Base-by-base conservation (phyloP, 805 yeast species). In the Yamadazyma scolyti region DNA sequence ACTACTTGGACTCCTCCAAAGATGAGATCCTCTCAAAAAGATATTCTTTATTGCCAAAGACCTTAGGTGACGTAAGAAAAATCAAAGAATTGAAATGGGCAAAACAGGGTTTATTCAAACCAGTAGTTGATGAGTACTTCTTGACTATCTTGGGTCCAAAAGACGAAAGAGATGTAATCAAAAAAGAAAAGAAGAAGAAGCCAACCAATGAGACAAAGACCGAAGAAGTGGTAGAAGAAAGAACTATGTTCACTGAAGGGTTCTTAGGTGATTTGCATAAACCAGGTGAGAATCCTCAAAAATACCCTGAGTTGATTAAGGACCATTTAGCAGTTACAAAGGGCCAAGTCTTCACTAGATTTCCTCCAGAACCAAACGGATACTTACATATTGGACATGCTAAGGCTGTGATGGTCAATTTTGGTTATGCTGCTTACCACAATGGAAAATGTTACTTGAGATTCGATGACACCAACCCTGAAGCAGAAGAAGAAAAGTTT, bases 301-400 rank as follows among this genome's bases (percentile, higher is more conserved):
- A 75, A 44, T 81, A 71, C 58, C 93, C 95, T 20, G 95, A 87
- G 52, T 68, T 86, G 37, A 80, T 86, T 82, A 69, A 70, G 42
- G 82, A 77, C 43, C 98, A 93, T 57, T 68, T 87, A 47, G 75
- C 72, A 34, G 77, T 76, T 43, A 86, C 95, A 20, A 72, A 75
- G 22, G 95, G 96, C 27, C 71, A 74, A 51, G 97, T 90, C 17
- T 79, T 75, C 48, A 93, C 98, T 3, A 78, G 99, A 56, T 93
- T 93, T 65, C 99, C 99, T 27, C 98, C 98, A 5, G 98, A 93
- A 65, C 98, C 98, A 24, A 90, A 94, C 61, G 98, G 98, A 47
- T 93, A 79, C 55, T 72, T 93, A 52, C 98, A 93, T 58, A 90
- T 93, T 58, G 98, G 99, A 26, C 99, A 93, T 55, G 83, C 96